Conservation (phyloP, 1,139 yeast species). For the Kluyveromyces sp. region DNA sequence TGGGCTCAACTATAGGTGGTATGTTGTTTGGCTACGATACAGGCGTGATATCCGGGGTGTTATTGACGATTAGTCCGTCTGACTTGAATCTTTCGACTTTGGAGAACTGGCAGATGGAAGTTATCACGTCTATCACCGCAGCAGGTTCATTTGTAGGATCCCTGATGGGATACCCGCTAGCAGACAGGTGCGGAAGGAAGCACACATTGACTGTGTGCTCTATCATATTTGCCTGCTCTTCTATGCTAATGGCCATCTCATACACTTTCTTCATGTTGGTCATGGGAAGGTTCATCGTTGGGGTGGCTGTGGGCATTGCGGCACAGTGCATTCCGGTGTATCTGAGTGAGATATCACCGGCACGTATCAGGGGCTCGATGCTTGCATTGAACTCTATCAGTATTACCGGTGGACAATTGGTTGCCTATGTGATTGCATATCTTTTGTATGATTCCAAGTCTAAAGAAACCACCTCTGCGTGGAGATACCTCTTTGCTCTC, state of each 20-base stretch:
- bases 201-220: slow-evolving; percentile 35
- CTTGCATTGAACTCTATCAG: slow-evolving; percentile 38
- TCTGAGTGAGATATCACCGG: slow-evolving; percentile 39
- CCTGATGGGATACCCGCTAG: slow-evolving; percentile 32
- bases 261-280: slow-evolving; percentile 27
- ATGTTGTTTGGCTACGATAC: slow-evolving; percentile 40
- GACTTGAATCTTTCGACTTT: slow-evolving; percentile 27
- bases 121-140: slow-evolving; percentile 39
- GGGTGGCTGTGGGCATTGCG: slow-evolving; percentile 39
- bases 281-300: slow-evolving; percentile 37
- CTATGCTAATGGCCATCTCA: slow-evolving; percentile 36
- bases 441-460: slow-evolving; percentile 14
- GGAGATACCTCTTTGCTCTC: slow-evolving; percentile 39
- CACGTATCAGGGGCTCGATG: slow-evolving; percentile 35
- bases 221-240: slow-evolving; percentile 34
- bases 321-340: slow-evolving; percentile 40
- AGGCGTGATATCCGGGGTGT: slow-evolving; percentile 39
- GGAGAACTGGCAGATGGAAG: slow-evolving; percentile 33
- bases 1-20: slow-evolving; percentile 36
- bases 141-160: slow-evolving; percentile 41
- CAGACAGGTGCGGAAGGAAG: slow-evolving; percentile 36
- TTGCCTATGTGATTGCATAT: slow-evolving; percentile 37
- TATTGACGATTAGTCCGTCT: slow-evolving; percentile 33
- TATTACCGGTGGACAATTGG: slow-evolving; percentile 41
- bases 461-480: slow-evolving; percentile 26